Evolutionary conservation across 2,329 filamentous ascomycete species (phyloP), one percentile per base, ranked within the genome.

Genomic region (Rhinocladiella mackenziei): DNA sequence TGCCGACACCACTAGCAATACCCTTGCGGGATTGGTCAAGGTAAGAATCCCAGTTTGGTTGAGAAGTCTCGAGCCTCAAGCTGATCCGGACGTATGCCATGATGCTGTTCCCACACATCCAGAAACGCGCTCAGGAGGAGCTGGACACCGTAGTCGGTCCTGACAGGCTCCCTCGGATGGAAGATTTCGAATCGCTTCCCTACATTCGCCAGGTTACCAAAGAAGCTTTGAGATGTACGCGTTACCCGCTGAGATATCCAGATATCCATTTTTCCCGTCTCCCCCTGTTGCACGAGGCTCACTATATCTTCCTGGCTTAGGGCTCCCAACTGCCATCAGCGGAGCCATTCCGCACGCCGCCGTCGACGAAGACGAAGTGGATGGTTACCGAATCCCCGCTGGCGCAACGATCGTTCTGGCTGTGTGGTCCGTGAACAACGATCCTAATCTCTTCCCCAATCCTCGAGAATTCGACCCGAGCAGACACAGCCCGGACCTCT

Each of bases 191-290:
- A 0, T 59, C 63, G 1, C 55, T 81, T 6, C 75, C 74, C 0
- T 80, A 80, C 53, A 58, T 78, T 25, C 66, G 69, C 13, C 71
- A 71, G 2, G 65, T 77, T 9, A 67, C 78, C 13, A 78, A 78
- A 47, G 78, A 82, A 49, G 67, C 73, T 1, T 60, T 79, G 8
- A 68, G 77, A 2, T 79, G 77, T 75, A 66, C 75, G 4, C 74
- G n/a, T n/a, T n/a, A n/a, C n/a, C n/a, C n/a, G n/a, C n/a, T n/a
- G n/a, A n/a, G n/a, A n/a, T n/a, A n/a, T n/a, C n/a, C n/a, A n/a
- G n/a, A n/a, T n/a, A n/a, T n/a, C n/a, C n/a, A n/a, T n/a, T n/a
- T n/a, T n/a, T n/a, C n/a, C n/a, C n/a, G n/a, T n/a, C n/a, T n/a
- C n/a, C n/a, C n/a, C n/a, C n/a, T n/a, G n/a, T n/a, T n/a, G n/a